These are phyloP conservation scores for Leishmania aethiopica DNA, from an alignment of 208 protist genomes.

Conservation along the genomic window DNA sequence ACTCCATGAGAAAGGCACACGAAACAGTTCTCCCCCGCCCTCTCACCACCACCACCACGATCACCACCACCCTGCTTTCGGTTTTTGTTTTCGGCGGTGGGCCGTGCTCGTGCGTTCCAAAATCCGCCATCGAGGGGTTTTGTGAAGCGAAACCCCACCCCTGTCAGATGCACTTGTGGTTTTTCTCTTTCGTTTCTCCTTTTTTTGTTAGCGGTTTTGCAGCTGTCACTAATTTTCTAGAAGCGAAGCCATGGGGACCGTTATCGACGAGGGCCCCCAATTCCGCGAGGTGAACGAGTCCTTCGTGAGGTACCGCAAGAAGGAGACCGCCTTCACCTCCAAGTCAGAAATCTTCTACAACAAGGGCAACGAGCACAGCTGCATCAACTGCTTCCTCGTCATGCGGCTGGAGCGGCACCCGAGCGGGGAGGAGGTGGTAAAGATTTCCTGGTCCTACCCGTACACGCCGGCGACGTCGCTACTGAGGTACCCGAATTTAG, in stretches of 20 bases:
- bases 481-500: constrained; percentile 56
- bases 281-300: constrained; percentile 49
- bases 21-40: too few relatives aligned
- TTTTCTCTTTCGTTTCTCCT: not conserved
- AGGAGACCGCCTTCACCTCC: constrained; percentile 38
- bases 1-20: not conserved
- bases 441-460: constrained; percentile 68
- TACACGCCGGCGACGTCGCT: constrained; percentile 32
- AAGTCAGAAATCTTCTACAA: constrained; percentile 63
- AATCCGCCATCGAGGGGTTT: not conserved
- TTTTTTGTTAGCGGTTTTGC: not conserved
- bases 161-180: not conserved
- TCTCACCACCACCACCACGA: too few relatives aligned
- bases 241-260: constrained; percentile 21
- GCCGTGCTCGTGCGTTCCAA: not conserved
- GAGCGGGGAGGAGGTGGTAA: constrained; percentile 19
- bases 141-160: not conserved
- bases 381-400: constrained; percentile 53
- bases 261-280: constrained; percentile 17
- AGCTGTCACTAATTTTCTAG: not conserved
- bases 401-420: constrained; percentile 36
- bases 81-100: not conserved
- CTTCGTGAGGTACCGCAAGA: constrained; percentile 41
- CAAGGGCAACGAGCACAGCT: constrained; percentile 53
- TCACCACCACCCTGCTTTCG: too few relatives aligned